Evolutionary conservation across 352 stramenopile genomes (phyloP).

Genomic region (Pythium folliculosum): DNA sequence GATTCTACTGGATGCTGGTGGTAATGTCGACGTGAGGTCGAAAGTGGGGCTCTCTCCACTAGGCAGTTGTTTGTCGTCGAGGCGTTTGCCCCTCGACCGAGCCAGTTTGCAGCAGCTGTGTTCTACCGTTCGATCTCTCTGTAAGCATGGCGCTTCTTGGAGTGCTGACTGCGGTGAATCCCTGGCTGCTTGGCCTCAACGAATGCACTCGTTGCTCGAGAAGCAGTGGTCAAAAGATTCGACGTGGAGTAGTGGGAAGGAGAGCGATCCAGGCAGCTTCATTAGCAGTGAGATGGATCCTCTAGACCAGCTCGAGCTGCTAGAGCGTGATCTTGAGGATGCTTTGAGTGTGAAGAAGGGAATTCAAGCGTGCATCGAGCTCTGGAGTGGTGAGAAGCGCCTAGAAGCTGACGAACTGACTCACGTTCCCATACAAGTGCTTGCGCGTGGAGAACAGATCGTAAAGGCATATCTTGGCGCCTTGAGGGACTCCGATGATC

Average conservation of each 20-base stretch:
- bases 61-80: background rate
- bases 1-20: background rate
- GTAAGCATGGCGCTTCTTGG: constrained; percentile 6
- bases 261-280: constrained; percentile 6
- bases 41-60: background rate
- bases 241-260: constrained; percentile 11
- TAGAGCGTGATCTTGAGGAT: constrained; percentile 4
- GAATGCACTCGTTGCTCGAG: constrained; percentile 1
- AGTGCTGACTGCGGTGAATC: background rate
- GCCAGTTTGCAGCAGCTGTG: background rate
- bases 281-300: constrained; percentile 2
- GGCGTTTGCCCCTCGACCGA: background rate
- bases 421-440: constrained; percentile 21
- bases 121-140: constrained; percentile 1
- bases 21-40: background rate
- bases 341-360: constrained; percentile 1
- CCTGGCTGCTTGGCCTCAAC: background rate
- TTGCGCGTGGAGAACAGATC: constrained; percentile 7
- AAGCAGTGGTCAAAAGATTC: constrained; percentile 19
- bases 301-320: background rate
- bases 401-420: background rate
- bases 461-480: constrained; percentile 22
- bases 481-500: background rate
- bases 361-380: constrained; percentile 2
- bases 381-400: background rate